Evolutionary conservation across 129 eudicot genomes (phyloP), one percentile per base, ranked within the genome.

Genomic region (Kitagawia praeruptora): DNA sequence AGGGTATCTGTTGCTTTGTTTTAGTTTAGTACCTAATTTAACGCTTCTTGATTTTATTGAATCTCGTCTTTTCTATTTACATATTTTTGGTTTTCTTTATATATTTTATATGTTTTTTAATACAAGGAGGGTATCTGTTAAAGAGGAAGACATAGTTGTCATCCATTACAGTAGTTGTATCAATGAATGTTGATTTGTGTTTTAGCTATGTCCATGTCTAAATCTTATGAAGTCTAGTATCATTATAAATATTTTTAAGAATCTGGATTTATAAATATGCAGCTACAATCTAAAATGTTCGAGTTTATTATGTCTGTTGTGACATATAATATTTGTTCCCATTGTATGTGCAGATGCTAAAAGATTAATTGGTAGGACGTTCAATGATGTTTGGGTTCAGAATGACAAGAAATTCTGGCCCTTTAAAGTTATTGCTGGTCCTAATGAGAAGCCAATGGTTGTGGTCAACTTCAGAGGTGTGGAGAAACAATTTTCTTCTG

Each of bases 381-480:
- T 19, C 81, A 40, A 83, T 19, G 87, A 86, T 81, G 18, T 75
- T 61, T 86, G 64, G 7, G 85, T 86, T 15, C 89, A 83, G 21
- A 80, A 78, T 39, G 89, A 86, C 83, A 83, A 69, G 80, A 83
- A 74, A 76, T 48, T 80, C 23, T 86, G 89, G 89, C 87, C 89
- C 70, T 86, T 83, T 67, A 83, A 58, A 80, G 81, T 86, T 74
- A 78, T 79, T 11, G 16, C 85, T 39, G 89, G 87, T 11, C 77
- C 87, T 5, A 39, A 76, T 25, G 87, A 86, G 27, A 83, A 86
- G 79, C 89, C 89, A 23, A 78, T 86, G 85, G 78, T 86, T 66
- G 83, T 81, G 12, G 85, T 86, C 73, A 45, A 44, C 54, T 83
- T 80, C 82, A 86, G 76, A 86, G 89, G 87, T 16, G 89, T 81